phyloP scores from a whole-genome alignment of 768 basidiomycete genomes.

The Psilocybe sp. region DNA sequence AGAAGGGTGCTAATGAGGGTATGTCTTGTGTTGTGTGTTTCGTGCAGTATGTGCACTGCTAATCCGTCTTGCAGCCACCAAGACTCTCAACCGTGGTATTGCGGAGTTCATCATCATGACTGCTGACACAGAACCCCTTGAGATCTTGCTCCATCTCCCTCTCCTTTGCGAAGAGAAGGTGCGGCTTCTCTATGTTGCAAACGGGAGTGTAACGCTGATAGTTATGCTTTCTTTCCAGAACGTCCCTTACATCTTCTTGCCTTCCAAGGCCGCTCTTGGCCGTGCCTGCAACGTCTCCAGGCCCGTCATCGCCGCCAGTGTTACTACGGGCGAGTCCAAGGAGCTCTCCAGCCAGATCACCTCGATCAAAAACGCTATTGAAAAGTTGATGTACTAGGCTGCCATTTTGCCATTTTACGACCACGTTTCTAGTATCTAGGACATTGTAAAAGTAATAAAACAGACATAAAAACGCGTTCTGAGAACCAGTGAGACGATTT shows the following conservation, averaged over 20 bases:
- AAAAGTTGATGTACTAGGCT: slow-evolving; percentile 53
- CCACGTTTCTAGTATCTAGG: background rate
- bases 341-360: slow-evolving; percentile 89
- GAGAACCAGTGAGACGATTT: too few species aligned
- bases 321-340: slow-evolving; percentile 94
- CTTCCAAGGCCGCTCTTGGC: slow-evolving; percentile 92
- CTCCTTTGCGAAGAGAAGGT: slow-evolving; percentile 98
- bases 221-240: slow-evolving; percentile 50
- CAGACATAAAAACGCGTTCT: too few species aligned
- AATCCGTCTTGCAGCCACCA: slow-evolving; percentile 66
- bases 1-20: slow-evolving; percentile 99
- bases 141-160: slow-evolving; percentile 95
- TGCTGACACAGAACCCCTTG: slow-evolving; percentile 94
- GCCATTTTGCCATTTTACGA: background rate
- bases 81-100: slow-evolving; percentile 96
- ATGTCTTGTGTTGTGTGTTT: slow-evolving; percentile 13
- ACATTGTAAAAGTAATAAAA: too few species aligned
- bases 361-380: slow-evolving; percentile 79
- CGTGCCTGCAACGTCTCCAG: slow-evolving; percentile 94
- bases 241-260: slow-evolving; percentile 94
- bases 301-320: slow-evolving; percentile 91
- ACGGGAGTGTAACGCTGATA: background rate
- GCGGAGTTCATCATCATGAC: slow-evolving; percentile 98
- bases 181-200: slow-evolving; percentile 9
- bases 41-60: slow-evolving; percentile 4